Conservation (phyloP, 2,329 filamentous ascomycete genomes). For the Hymenoscyphus infarciens region DNA sequence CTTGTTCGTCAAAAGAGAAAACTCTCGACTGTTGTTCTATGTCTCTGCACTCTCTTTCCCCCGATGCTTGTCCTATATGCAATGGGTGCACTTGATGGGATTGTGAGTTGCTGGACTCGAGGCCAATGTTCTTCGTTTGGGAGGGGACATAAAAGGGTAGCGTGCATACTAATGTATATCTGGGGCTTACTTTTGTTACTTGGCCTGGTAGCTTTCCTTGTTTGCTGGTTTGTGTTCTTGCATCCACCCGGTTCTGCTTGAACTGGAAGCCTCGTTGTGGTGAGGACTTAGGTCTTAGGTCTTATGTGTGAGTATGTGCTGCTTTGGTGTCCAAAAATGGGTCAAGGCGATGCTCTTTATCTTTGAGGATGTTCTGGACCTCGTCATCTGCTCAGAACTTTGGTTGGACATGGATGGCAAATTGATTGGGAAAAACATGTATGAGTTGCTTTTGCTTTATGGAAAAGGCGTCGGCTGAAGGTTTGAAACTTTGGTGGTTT, state of each 20-base stretch:
- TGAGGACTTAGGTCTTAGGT: not conserved
- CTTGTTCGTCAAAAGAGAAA: slow-evolving; percentile 18
- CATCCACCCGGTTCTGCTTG: not conserved
- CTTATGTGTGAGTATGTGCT: not conserved
- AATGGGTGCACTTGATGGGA: slow-evolving; percentile 26
- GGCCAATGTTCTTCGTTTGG: slow-evolving; percentile 27
- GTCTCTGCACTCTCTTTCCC: slow-evolving; percentile 29
- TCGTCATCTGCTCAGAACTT: slow-evolving; percentile 6
- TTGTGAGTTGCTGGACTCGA: slow-evolving; percentile 28
- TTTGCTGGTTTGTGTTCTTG: slow-evolving; percentile 16
- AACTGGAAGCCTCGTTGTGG: not conserved
- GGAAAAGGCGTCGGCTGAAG: not conserved
- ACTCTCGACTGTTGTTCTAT: slow-evolving; percentile 27
- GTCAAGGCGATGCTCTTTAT: slow-evolving; percentile 3
- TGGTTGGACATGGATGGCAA: slow-evolving; percentile 13
- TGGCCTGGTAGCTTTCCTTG: slow-evolving; percentile 23
- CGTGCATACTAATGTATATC: slow-evolving; percentile 18
- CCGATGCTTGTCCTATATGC: slow-evolving; percentile 29
- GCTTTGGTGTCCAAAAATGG: not conserved
- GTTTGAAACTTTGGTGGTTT: not conserved
- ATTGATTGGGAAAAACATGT: slow-evolving; percentile 6
- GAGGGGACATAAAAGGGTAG: slow-evolving; percentile 27
- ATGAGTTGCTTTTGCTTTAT: slow-evolving; percentile 9
- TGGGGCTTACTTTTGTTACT: slow-evolving; percentile 22
- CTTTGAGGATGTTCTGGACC: slow-evolving; percentile 9